Evolutionary conservation across 2,329 filamentous ascomycete genomes (phyloP), one percentile per base, ranked within the genome.

Genomic region (Domatiomyces globalis): DNA sequence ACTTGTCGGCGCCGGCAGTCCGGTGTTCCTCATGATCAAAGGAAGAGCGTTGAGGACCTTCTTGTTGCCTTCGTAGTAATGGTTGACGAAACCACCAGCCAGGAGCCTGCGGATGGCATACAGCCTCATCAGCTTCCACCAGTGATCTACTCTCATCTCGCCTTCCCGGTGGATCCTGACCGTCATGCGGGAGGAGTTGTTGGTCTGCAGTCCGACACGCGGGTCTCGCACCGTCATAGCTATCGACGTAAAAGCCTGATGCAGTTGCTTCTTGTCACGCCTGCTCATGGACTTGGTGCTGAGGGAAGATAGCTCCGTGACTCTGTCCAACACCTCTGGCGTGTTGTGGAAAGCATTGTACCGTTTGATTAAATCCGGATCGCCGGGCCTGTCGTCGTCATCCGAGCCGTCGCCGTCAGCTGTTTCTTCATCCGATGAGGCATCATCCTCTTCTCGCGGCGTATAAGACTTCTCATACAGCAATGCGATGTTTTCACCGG

Each of bases 401-500:
- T 63, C 63, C 12, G 60, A 59, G 15, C 63, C 59, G 18, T 55
- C 48, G 22, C 60, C 54, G 19, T 58, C 60, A 6, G 66, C 66
- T 12, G 71, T 66, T 2, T 73, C 67, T 3, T 73, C 69, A 36
- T 74, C 73, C 5, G 62, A 65, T 1, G 69, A 66, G n/a, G 63
- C 63, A 55, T 83, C 77, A 53, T 77, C 76, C 10, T 78, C 75
- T 60, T 79, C 77, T 47, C 71, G 69, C 36, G 74, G 73, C 0
- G 75, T 78, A 64, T 77, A 80, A 53, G 76, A 78, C 55, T 84
- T 84, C 66, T 95, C 88, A 61, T 86, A 90, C 9, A 94, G 73
- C 8, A 94, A 72, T 0, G 87, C 87, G 53, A 94, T 88, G 64
- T 86, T 86, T 62, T 84, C 79, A 2, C 84, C 87, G 0, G 87